phyloP scores from a whole-genome alignment of 805 yeast species.

The Danielozyma ontarioensis region DNA sequence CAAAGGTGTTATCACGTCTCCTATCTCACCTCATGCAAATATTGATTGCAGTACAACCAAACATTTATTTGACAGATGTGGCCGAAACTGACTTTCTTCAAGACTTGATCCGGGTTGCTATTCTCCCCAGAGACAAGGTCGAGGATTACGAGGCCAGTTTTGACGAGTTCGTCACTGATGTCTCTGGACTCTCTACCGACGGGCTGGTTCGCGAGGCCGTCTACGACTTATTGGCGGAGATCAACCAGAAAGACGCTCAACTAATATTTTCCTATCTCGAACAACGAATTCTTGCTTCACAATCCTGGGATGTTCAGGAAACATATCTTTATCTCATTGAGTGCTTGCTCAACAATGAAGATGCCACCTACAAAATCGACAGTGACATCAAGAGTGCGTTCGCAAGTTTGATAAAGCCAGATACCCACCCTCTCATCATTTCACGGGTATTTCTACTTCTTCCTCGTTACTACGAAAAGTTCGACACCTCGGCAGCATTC shows the following conservation, averaged over 20 bases:
- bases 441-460: slow-evolving; percentile 47
- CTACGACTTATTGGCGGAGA: slow-evolving; percentile 49
- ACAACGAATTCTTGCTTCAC: not conserved
- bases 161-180: slow-evolving; percentile 67
- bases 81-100: slow-evolving; percentile 14
- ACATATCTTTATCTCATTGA: slow-evolving; percentile 37
- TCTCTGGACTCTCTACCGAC: slow-evolving; percentile 57
- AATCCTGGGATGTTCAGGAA: slow-evolving; percentile 32
- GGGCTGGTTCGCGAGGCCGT: slow-evolving; percentile 56
- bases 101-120: slow-evolving; percentile 33
- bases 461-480: slow-evolving; percentile 56
- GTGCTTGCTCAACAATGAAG: slow-evolving; percentile 39
- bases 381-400: slow-evolving; percentile 6
- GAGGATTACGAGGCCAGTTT: slow-evolving; percentile 56
- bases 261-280: not conserved
- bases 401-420: slow-evolving; percentile 2
- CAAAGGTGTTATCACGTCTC: slow-evolving; percentile 12
- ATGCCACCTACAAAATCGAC: slow-evolving; percentile 10
- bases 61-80: slow-evolving; percentile 13
- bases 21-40: slow-evolving; percentile 29
- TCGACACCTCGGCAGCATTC: slow-evolving; percentile 30
- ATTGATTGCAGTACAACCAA: slow-evolving; percentile 25
- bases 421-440: slow-evolving; percentile 32
- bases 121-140: slow-evolving; percentile 36
- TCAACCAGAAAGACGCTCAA: slow-evolving; percentile 37